Percentiles rank a stretch among this genome's conserved stretches.
Evolutionary conservation across 2,329 filamentous ascomycete genomes (phyloP).

Genomic region (Ophiostoma australiae): DNA sequence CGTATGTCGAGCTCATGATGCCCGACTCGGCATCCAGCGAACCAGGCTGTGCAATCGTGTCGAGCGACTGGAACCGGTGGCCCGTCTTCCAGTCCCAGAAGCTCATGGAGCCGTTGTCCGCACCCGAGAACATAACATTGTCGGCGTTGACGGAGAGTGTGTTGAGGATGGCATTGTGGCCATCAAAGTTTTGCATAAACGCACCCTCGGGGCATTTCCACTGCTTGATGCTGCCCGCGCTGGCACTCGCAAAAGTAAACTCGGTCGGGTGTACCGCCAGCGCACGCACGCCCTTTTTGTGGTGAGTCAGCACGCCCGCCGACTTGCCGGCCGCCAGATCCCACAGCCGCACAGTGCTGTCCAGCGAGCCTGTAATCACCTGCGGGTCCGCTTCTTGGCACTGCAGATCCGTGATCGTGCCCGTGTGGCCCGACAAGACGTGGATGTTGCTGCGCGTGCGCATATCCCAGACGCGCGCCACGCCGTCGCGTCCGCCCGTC

Average conservation of each 20-base stretch:
- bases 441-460: constrained; percentile 92
- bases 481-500: constrained; percentile 90
- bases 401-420: constrained; percentile 80
- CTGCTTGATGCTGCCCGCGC: constrained; percentile 93
- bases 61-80: constrained; percentile 80
- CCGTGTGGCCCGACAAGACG: constrained; percentile 84
- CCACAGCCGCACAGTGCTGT: constrained; percentile 88
- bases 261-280: constrained; percentile 82
- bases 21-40: constrained; percentile 91
- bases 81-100: constrained; percentile 99
- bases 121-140: constrained; percentile 90
- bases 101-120: constrained; percentile 90
- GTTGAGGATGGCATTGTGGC: constrained; percentile 95
- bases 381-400: constrained; percentile 97
- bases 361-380: constrained; percentile 87
- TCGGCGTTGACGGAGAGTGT: constrained; percentile 89
- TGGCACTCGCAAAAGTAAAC: constrained; percentile 92
- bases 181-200: constrained; percentile 99
- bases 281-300: constrained; percentile 93
- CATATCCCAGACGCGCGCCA: constrained; percentile 98
- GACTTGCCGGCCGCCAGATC: constrained; percentile 94
- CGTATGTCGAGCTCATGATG: constrained; percentile 90
- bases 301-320: constrained; percentile 92
- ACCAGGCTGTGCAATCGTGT: constrained; percentile 90
- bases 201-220: constrained; percentile 98